A percentile compares a stretch with the other conserved stretches of the same genome.
These are phyloP conservation scores for Cardamine chenopodiifolia DNA, from an alignment of 345 rosid species.

Conservation along the genomic window DNA sequence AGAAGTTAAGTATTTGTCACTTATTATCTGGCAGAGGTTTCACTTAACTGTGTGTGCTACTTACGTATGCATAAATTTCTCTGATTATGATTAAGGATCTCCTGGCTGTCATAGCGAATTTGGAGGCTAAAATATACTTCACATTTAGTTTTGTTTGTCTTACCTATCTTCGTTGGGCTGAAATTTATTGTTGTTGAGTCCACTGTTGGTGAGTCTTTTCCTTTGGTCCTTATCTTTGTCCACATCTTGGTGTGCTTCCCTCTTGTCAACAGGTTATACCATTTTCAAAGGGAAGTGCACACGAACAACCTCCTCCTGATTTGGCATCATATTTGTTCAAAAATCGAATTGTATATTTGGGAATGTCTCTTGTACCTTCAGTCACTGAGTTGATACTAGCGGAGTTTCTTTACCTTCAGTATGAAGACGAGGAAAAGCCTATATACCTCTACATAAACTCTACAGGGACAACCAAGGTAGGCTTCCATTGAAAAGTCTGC, in stretches of 20 bases:
- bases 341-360: constrained; percentile 87
- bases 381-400: constrained; percentile 84
- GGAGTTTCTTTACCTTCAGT: constrained; percentile 90
- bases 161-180: background rate
- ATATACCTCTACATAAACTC: constrained; percentile 93
- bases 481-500: constrained; percentile 6
- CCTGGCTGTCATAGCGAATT: background rate
- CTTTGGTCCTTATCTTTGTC: background rate
- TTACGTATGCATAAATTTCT: constrained; percentile 5
- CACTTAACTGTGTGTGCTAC: background rate
- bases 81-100: background rate
- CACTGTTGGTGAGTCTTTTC: background rate
- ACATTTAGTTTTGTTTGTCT: constrained; percentile 3
- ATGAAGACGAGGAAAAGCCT: constrained; percentile 78
- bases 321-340: constrained; percentile 81
- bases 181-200: background rate
- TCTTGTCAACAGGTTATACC: constrained; percentile 74
- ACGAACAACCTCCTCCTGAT: constrained; percentile 95
- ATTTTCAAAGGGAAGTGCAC: constrained; percentile 66
- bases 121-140: background rate
- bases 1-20: constrained; percentile 9
- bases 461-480: constrained; percentile 89
- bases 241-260: background rate
- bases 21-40: constrained; percentile 17
- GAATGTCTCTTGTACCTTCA: constrained; percentile 92